A percentile compares a stretch with the other conserved stretches of the same genome.
These are phyloP conservation scores for Backusella luteola DNA, from an alignment of 192 early-diverging fungal genomes.

Conservation along the genomic window DNA sequence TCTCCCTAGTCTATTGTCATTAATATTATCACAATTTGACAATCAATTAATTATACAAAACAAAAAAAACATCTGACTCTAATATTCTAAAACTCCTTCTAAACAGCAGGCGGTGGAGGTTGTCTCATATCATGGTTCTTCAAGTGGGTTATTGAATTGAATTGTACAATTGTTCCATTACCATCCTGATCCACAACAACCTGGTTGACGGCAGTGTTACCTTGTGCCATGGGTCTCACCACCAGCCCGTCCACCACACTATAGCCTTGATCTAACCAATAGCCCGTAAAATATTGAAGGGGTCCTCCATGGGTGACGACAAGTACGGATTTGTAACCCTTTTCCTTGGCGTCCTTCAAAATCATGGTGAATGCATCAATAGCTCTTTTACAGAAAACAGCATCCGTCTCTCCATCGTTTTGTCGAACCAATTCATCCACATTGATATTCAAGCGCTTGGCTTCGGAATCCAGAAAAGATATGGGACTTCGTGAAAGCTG, in stretches of 20 bases:
- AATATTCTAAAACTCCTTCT: not conserved
- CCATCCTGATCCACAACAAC: not conserved
- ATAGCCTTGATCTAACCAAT: conserved; percentile 12
- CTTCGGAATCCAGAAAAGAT: not conserved
- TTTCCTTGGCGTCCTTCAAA: conserved; percentile 6
- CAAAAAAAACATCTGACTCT: not conserved
- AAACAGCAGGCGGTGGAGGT: conserved; percentile 11
- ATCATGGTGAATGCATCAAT: conserved; percentile 9
- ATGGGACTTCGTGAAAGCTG: conserved; percentile 13
- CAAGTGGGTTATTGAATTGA: conserved; percentile 14
- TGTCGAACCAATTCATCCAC: not conserved
- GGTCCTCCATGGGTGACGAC: conserved; percentile 32
- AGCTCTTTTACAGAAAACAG: conserved; percentile 7
- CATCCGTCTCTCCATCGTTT: conserved; percentile 20
- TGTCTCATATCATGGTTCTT: not conserved
- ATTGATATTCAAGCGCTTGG: not conserved
- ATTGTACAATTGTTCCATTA: not conserved
- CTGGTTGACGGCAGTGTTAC: conserved; percentile 14
- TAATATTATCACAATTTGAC: not conserved
- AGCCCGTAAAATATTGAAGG: not conserved
- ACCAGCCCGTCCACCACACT: not conserved
- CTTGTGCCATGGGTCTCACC: not conserved
- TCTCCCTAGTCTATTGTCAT: not conserved
- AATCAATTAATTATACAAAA: not conserved
- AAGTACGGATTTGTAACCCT: conserved; percentile 11